Conservation (phyloP, 1,139 yeast genomes). For the Pichia sp. region DNA sequence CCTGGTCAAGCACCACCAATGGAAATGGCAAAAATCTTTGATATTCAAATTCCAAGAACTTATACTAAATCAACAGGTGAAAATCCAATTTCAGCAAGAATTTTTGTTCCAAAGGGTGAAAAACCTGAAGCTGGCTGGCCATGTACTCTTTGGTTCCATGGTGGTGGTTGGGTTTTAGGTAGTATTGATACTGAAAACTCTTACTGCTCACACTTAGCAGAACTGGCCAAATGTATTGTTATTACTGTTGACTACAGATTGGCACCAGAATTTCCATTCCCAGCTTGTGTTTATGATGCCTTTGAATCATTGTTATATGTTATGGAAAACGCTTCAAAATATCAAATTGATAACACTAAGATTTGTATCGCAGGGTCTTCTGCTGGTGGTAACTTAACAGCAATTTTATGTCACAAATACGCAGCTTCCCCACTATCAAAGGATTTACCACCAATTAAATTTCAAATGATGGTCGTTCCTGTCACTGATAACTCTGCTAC, state of each 20-base stretch:
- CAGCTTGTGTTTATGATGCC: constrained; percentile 45
- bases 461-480: constrained; percentile 43
- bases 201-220: constrained; percentile 40
- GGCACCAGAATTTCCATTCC: constrained; percentile 48
- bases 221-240: constrained; percentile 35
- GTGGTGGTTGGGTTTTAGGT: constrained; percentile 45
- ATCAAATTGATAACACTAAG: constrained; percentile 33
- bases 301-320: constrained; percentile 32
- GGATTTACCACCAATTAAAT: constrained; percentile 35
- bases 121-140: constrained; percentile 49
- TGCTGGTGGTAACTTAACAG: constrained; percentile 32
- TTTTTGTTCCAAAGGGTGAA: constrained; percentile 26
- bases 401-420: constrained; percentile 36
- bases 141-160: constrained; percentile 42
- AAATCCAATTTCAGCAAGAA: constrained; percentile 25
- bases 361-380: constrained; percentile 45
- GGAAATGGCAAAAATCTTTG: constrained; percentile 24
- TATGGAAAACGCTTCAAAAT: constrained; percentile 18
- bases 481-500: constrained; percentile 46
- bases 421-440: constrained; percentile 28
- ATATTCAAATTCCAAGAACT: constrained; percentile 35
- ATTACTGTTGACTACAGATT: constrained; percentile 39
- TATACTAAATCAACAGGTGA: constrained; percentile 21
- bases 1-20: constrained; percentile 27
- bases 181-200: constrained; percentile 41